Evolutionary conservation across 495 filamentous ascomycete species (phyloP), one percentile per base, ranked within the genome.

Genomic region (Cairneyella variabilis): DNA sequence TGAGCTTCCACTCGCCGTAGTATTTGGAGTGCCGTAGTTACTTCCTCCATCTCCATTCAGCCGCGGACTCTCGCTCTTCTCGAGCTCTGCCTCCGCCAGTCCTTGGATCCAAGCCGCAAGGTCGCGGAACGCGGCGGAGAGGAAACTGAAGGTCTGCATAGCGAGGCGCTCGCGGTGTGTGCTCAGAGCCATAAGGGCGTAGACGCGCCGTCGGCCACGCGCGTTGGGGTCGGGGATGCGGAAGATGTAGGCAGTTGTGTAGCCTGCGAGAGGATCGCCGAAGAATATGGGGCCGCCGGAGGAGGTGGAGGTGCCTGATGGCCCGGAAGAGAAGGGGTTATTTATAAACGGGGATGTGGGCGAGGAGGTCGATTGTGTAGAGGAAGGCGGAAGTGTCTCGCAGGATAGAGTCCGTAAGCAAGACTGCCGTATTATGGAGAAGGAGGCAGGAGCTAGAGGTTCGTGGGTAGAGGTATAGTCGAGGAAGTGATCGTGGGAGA

Each of bases 211-310:
- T 55, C 88, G 83, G 38, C 91, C 91, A 30, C 91, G 89, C 16
- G 91, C 90, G 70, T 91, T 85, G 18, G 90, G 78, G 65, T 97
- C 91, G 16, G 85, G 83, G 9, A 96, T 85, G 20, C 89, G 89
- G 66, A 97, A 96, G 61, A 95, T 86, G 66, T 89, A 95, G 52
- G 91, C 91, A 10, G 92, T 92, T 2, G 91, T 95, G 69, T 92
- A 95, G 39, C 91, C 92, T 3, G 85, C 82, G 0, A 78, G 69
- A 3, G 85, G 77, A 59, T 96, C 91, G 21, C 90, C 90, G 57
- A 96, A 97, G 60, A 89, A 89, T 36, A 97, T 77, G 10, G 89
- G 88, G 0, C 91, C 91, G 14, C 77, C 76, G 20, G 74, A 78
- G 0, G 71, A 65, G 8, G 66, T 63, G 50, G 50, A n/a, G 12